Percentiles rank a stretch among this genome's conserved stretches.
Conservation (phyloP, 371 early-diverging fungal species). For the Coemansia sp. region DNA sequence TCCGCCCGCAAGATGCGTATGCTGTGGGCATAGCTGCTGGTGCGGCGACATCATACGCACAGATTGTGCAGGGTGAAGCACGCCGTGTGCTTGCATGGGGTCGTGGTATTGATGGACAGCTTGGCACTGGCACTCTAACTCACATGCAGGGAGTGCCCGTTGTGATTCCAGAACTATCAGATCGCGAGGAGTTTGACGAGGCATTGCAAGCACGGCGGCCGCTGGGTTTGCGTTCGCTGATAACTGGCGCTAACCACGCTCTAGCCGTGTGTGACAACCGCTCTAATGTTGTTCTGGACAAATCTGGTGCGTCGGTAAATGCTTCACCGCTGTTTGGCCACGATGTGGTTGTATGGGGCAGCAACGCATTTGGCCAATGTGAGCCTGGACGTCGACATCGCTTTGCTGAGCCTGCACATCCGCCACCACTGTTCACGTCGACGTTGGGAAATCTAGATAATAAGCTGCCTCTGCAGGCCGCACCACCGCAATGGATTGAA, state of each 20-base stretch:
- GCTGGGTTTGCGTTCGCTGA: slow-evolving; percentile 22
- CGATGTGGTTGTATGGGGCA: slow-evolving; percentile 44
- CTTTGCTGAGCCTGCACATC: slow-evolving; percentile 26
- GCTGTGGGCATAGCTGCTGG: slow-evolving; percentile 35
- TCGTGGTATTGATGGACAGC: slow-evolving; percentile 45
- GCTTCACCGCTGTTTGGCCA: slow-evolving; percentile 30
- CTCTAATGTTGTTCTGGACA: slow-evolving; percentile 32
- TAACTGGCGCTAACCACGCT: slow-evolving; percentile 22
- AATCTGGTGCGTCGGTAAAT: slow-evolving; percentile 13
- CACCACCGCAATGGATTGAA: slow-evolving; percentile 38
- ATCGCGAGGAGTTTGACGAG: slow-evolving; percentile 16
- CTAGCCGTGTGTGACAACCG: slow-evolving; percentile 37
- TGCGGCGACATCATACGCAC: slow-evolving; percentile 29
- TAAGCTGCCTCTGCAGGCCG: slow-evolving; percentile 25
- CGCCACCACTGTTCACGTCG: slow-evolving; percentile 13
- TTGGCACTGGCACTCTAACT: slow-evolving; percentile 24
- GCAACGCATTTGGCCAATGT: slow-evolving; percentile 35
- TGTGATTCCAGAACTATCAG: slow-evolving; percentile 12
- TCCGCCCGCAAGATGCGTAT: slow-evolving; percentile 8
- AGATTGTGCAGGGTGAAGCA: slow-evolving; percentile 8
- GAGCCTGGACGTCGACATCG: slow-evolving; percentile 40
- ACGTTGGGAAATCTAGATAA: neutral
- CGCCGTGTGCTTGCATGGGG: slow-evolving; percentile 28
- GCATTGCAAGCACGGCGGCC: slow-evolving; percentile 7
- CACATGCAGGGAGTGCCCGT: slow-evolving; percentile 32